Conservation (phyloP, 140 eudicot genomes). For the Cichorium intybus region DNA sequence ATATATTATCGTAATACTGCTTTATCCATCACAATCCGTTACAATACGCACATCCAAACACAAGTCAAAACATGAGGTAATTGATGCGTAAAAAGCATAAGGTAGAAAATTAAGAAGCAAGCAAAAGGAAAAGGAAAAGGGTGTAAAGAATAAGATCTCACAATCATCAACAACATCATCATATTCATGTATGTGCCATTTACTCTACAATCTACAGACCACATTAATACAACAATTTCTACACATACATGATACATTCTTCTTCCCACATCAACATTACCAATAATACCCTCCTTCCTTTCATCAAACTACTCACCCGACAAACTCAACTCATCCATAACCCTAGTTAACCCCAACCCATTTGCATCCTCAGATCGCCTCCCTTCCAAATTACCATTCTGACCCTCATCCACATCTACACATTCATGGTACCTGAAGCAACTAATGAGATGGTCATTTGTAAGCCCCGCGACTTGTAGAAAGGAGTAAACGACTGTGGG, state of each 20-base stretch:
- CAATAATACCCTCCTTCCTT: background rate
- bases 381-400: constrained; percentile 18
- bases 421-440: constrained; percentile 82
- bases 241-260: constrained; percentile 27
- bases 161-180: constrained; percentile 30
- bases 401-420: constrained; percentile 36
- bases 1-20: too few species aligned
- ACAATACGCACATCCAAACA: too few species aligned
- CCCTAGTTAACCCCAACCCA: constrained; percentile 46
- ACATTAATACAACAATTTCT: constrained; percentile 36
- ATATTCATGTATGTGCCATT: constrained; percentile 21
- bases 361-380: constrained; percentile 22
- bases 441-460: constrained; percentile 57
- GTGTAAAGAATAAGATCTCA: constrained; percentile 31
- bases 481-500: constrained; percentile 68
- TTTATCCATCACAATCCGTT: too few species aligned
- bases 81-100: background rate
- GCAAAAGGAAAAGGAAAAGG: background rate
- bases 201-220: constrained; percentile 34
- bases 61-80: too few species aligned
- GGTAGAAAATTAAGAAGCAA: background rate
- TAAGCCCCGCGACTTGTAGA: constrained; percentile 55
- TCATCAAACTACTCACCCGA: constrained; percentile 39
- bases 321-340: constrained; percentile 55
- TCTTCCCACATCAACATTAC: constrained; percentile 10